Evolutionary conservation across 495 filamentous ascomycete genomes (phyloP), one percentile per base, ranked within the genome.

Genomic region (Staphylotrichum longicolle): DNA sequence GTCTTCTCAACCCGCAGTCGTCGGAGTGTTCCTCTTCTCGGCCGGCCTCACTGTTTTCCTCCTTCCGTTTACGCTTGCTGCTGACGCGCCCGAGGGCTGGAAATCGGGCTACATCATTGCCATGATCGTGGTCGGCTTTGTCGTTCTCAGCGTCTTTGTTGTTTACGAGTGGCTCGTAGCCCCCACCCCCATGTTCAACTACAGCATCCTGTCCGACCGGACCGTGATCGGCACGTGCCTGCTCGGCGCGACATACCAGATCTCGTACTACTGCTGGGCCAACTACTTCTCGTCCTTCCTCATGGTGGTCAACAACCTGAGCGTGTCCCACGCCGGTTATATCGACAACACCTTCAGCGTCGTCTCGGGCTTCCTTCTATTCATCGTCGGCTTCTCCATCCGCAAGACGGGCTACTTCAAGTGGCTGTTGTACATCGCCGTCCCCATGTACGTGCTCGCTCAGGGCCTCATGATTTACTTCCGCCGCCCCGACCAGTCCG

Each of bases 401-500:
- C 84, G 80, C 64, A 77, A 65, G 34, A 83, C 81, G 30, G 81
- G 82, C 50, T 75, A 80, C 51, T 87, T 86, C 80, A 83, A 83
- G 72, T 82, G 75, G 75, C 62, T 75, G 8, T 59, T 76, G 20
- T 84, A 72, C 72, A 82, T 86, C 66, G 86, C 74, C 9, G 70
- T 89, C 1, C 86, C 87, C 0, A 70, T 90, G 15, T 78, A 81
- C 63, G 77, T 88, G 40, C 79, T 91, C 1, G 71, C 42, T 69
- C 85, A 58, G 45, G 88, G 87, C 9, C 77, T 91, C 39, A 85
- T 91, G 82, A 89, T 92, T 63, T 76, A 89, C 63, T 91, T 90
- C 81, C 85, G 88, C 40, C 71, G 77, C 45, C 72, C 77, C 4
- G 75, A 82, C 45, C 70, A 74, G 27, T 66, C 77, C 44, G 81